Percentiles rank a stretch among this genome's conserved stretches.
These are phyloP conservation scores for Trypanosoma lewisi DNA, from an alignment of 208 protist genomes.

Conservation along the genomic window DNA sequence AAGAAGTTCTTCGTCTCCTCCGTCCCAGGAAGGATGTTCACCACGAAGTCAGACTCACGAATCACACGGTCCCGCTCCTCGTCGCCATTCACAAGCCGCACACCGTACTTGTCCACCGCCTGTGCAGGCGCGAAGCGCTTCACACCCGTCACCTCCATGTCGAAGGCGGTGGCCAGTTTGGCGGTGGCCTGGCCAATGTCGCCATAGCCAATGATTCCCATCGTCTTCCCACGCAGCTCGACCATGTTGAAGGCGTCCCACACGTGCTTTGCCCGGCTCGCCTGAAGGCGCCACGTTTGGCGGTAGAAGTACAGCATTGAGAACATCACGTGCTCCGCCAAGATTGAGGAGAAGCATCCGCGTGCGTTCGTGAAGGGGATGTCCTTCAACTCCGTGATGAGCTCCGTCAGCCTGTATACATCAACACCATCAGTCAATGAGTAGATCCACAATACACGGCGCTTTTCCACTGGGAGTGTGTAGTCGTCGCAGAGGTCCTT, in stretches of 20 bases:
- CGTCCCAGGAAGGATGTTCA: slow-evolving; percentile 76
- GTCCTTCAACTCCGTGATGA: slow-evolving; percentile 38
- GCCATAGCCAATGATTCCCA: slow-evolving; percentile 83
- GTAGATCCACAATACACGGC: slow-evolving; percentile 76
- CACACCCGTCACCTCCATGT: slow-evolving; percentile 78
- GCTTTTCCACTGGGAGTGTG: slow-evolving; percentile 27
- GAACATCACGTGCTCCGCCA: slow-evolving; percentile 78
- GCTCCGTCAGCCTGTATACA: slow-evolving; percentile 43
- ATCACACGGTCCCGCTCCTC: slow-evolving; percentile 51
- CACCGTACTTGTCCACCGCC: slow-evolving; percentile 52
- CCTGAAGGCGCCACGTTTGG: slow-evolving; percentile 55
- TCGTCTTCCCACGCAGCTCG: slow-evolving; percentile 51
- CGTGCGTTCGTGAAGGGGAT: slow-evolving; percentile 75
- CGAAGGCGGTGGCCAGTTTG: slow-evolving; percentile 38
- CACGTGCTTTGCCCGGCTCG: slow-evolving; percentile 47
- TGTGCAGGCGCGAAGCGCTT: slow-evolving; percentile 35
- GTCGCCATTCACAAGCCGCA: slow-evolving; percentile 40
- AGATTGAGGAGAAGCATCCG: slow-evolving; percentile 61
- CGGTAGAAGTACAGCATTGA: slow-evolving; percentile 88
- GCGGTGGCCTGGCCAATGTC: slow-evolving; percentile 67
- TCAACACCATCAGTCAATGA: slow-evolving; percentile 74
- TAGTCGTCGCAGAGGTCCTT: slow-evolving; percentile 71
- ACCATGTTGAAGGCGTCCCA: slow-evolving; percentile 79
- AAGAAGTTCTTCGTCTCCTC: slow-evolving; percentile 71
- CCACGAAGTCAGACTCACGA: slow-evolving; percentile 80